These are phyloP conservation scores for Fusarium mexicanum DNA, from an alignment of 2,329 filamentous ascomycete species.

Conservation along the genomic window DNA sequence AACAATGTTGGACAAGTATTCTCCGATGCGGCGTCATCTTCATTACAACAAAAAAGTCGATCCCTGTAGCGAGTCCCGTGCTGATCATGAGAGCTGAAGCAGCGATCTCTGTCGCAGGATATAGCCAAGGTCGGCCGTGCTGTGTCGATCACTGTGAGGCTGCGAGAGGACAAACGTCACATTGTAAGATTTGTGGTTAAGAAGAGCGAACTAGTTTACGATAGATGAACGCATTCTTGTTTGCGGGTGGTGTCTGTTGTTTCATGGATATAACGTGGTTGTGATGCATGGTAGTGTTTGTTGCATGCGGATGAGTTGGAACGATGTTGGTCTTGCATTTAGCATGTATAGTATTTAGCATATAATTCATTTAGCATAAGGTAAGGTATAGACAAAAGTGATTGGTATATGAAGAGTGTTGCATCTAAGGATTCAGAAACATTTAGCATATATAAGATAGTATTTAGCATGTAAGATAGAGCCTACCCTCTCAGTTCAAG, in stretches of 20 bases:
- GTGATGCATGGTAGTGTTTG: neutral
- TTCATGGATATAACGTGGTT: neutral
- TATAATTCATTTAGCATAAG: neutral
- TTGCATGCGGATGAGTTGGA: neutral
- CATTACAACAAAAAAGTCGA: neutral
- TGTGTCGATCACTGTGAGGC: conserved; percentile 16
- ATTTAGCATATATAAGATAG: neutral
- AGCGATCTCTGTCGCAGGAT: conserved; percentile 18
- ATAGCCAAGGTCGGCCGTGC: neutral
- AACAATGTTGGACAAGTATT: neutral
- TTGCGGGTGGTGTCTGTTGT: conserved; percentile 2
- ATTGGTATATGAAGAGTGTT: neutral
- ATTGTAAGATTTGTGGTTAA: neutral
- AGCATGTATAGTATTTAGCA: neutral
- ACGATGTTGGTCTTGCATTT: neutral
- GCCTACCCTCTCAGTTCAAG: neutral
- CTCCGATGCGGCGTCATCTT: neutral
- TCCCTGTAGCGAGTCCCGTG: neutral
- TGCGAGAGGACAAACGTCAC: neutral
- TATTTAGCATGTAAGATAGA: neutral
- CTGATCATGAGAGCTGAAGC: conserved; percentile 12
- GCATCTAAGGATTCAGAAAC: neutral
- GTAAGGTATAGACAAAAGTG: no score
- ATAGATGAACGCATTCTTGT: neutral
- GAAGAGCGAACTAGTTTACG: neutral